Evolutionary conservation across 2,329 filamentous ascomycete genomes (phyloP).

Genomic region (Hortaea sp.): DNA sequence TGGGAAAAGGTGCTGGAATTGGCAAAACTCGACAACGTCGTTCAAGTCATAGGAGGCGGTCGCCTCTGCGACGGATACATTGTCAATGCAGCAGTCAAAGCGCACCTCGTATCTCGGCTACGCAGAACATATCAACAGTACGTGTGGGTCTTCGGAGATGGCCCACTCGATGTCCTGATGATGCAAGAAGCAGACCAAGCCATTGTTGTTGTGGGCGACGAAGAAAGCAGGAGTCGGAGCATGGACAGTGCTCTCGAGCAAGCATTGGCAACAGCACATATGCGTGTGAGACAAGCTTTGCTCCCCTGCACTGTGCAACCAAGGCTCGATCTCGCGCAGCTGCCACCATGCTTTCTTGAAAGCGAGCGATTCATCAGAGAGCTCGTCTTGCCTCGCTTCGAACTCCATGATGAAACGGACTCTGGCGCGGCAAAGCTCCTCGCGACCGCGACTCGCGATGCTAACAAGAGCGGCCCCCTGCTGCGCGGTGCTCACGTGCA

Average conservation of each 20-base stretch:
- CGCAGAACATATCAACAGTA: constrained; percentile 23
- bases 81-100: constrained; percentile 44
- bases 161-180: constrained; percentile 50
- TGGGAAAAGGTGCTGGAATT: constrained; percentile 47
- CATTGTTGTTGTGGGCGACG: constrained; percentile 45
- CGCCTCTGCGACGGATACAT: constrained; percentile 39
- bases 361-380: too few species aligned
- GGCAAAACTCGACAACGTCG: constrained; percentile 34
- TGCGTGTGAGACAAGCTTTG: constrained; percentile 39
- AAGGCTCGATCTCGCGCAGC: constrained; percentile 31
- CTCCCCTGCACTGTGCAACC: constrained; percentile 31
- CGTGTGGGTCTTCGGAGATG: constrained; percentile 51
- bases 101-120: constrained; percentile 35
- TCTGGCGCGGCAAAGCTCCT: constrained; percentile 41
- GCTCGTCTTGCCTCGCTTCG: neutral
- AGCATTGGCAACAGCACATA: constrained; percentile 31
- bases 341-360: constrained; percentile 34
- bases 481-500: constrained; percentile 41
- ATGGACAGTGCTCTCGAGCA: constrained; percentile 41
- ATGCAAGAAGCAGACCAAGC: constrained; percentile 42
- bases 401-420: constrained; percentile 34
- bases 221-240: constrained; percentile 36
- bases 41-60: constrained; percentile 43
- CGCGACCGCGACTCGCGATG: constrained; percentile 45
- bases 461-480: constrained; percentile 32